These are phyloP conservation scores for Verticillium nonalfalfae DNA, from an alignment of 2,329 filamentous ascomycete genomes.

Conservation along the genomic window DNA sequence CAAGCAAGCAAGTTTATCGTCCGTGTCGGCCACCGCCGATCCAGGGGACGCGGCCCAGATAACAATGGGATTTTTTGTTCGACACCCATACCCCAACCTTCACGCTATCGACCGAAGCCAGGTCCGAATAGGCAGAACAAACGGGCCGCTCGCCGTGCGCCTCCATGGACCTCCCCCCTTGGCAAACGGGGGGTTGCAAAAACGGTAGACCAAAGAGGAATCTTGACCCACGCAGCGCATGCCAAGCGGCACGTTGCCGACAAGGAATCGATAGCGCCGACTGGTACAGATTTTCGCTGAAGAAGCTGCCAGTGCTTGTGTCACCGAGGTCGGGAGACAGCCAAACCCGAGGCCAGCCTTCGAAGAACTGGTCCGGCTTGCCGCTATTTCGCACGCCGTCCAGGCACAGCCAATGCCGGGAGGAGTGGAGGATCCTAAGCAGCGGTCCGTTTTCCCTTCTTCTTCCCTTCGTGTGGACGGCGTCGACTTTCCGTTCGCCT, in stretches of 20 bases:
- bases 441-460: background rate
- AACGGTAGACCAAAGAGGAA: background rate
- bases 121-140: constrained; percentile 1
- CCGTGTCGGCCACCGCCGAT: background rate
- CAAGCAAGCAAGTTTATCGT: background rate
- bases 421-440: background rate
- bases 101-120: background rate
- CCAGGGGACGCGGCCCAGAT: background rate
- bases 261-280: constrained; percentile 3
- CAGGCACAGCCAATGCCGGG: background rate
- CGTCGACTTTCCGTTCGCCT: background rate
- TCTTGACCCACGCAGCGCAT: background rate
- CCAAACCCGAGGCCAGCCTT: background rate
- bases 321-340: background rate
- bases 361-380: background rate
- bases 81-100: background rate
- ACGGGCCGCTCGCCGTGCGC: background rate
- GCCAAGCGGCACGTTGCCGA: constrained; percentile 4
- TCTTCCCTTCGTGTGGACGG: background rate
- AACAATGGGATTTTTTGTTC: background rate
- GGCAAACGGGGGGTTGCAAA: background rate
- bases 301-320: background rate
- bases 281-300: background rate
- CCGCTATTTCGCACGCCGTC: background rate
- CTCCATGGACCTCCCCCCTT: background rate